phyloP scores from a whole-genome alignment of 495 filamentous ascomycete species.

The Jackrogersella multiformis region DNA sequence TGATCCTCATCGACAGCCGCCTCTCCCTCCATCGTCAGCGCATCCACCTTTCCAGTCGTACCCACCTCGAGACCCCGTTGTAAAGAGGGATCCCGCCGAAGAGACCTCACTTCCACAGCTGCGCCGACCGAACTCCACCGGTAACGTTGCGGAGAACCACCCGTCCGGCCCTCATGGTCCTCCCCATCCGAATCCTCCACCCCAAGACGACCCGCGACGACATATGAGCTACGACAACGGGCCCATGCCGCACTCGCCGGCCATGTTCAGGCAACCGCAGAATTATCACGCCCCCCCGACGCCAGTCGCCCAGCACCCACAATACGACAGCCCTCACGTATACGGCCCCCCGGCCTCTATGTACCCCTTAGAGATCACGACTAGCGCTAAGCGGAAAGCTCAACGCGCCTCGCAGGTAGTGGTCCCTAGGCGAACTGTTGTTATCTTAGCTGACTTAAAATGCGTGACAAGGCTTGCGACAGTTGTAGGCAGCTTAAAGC shows the following conservation, averaged over 20 bases:
- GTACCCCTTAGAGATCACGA: slow-evolving; percentile 57
- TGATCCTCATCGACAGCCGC: slow-evolving; percentile 57
- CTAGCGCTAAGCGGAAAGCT: slow-evolving; percentile 59
- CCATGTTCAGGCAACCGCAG: slow-evolving; percentile 50
- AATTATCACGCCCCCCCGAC: slow-evolving; percentile 57
- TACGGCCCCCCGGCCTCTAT: slow-evolving; percentile 47
- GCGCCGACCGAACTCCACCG: slow-evolving; percentile 56
- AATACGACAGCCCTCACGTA: slow-evolving; percentile 53
- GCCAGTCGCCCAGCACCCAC: slow-evolving; percentile 51
- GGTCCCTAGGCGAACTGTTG: slow-evolving; percentile 3
- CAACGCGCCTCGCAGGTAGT: slow-evolving; percentile 62
- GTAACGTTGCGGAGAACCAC: slow-evolving; percentile 50
- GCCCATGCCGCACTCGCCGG: slow-evolving; percentile 51
- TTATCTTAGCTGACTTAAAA: slow-evolving; percentile 39
- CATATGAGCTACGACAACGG: slow-evolving; percentile 59
- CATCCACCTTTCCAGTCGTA: slow-evolving; percentile 54
- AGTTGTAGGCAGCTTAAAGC: slow-evolving; percentile 74
- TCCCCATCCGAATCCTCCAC: slow-evolving; percentile 41
- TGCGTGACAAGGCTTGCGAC: slow-evolving; percentile 67
- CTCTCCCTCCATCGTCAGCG: slow-evolving; percentile 54
- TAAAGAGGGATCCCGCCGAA: slow-evolving; percentile 61
- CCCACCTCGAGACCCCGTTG: slow-evolving; percentile 54
- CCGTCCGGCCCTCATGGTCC: slow-evolving; percentile 50
- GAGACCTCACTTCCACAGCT: slow-evolving; percentile 56
- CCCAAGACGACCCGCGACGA: slow-evolving; percentile 52